Base-by-base conservation (phyloP, 768 basidiomycete genomes). In the Pulveroboletus frians region DNA sequence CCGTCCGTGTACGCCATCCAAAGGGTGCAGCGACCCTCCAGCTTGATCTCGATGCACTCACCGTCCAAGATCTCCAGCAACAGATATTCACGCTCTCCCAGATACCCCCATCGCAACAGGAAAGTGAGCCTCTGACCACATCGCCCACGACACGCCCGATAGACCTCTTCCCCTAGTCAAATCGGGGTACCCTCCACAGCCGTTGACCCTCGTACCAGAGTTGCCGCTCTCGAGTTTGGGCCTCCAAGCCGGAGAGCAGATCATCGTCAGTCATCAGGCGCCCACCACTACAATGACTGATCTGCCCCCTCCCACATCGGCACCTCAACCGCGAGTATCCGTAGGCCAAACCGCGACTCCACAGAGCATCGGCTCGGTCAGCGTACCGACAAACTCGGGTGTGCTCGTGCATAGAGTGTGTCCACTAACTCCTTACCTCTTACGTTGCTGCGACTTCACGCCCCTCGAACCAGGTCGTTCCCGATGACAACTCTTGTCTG, bases 401-500 rank as follows among this genome's bases (percentile, higher is more conserved):
- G 78, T 80, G 46, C 73, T 92, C 15, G 69, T 92, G n/a, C 88
- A 91, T 61, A 72, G 85, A 51, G 90, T 89, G 61, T 23, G 40
- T 21, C 31, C 11, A 34, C 39, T 31, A 31, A 39, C 40, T 21
- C 17, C 1, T 30, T 20, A 0, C 38, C 6, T 20, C 35, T 40
- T 45, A 32, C 59, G 37, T 42, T 59, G 31, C 53, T 30, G 39
- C 53, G 32, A 17, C 23, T 44, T 1, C 20, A 48, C 34, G 10
- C 17, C n/a, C 8, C 6, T 14, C 18, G 20, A 26, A 41, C 14
- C 21, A 88, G 81, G 76, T 92, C 47, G 91, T 95, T 15, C 94
- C 93, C n/a, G 95, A 98, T 61, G 95, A 98, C 69, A 98, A 98
- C 60, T 88, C 92, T 1, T 98, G 95, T 66, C 73, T 98, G 27